A percentile compares a stretch with the other conserved stretches of the same genome.
These are phyloP conservation scores for Leccinum obscurum DNA, from an alignment of 768 basidiomycete genomes.

Conservation along the genomic window DNA sequence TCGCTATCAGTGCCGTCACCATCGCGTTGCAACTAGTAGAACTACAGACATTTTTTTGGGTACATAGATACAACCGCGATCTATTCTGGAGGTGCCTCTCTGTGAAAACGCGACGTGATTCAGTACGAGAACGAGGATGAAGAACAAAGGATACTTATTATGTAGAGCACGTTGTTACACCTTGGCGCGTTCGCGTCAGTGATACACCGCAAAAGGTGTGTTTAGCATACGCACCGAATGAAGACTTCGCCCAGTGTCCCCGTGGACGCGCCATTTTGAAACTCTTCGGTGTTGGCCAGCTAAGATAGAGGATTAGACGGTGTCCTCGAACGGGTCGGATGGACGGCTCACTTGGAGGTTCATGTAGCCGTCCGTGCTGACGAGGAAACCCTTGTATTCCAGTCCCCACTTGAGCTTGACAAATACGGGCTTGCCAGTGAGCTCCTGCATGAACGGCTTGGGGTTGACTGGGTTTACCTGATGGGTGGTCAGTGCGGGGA, in stretches of 20 bases:
- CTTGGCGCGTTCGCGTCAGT: conserved; percentile 37
- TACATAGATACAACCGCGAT: conserved; percentile 10
- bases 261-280: conserved; percentile 92
- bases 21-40: conserved; percentile 7
- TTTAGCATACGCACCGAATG: conserved; percentile 68
- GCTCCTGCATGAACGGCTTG: conserved; percentile 97
- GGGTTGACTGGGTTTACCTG: conserved; percentile 95
- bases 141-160: conserved; percentile 62
- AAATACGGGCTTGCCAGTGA: conserved; percentile 95
- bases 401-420: conserved; percentile 98
- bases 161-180: conserved; percentile 96
- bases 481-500: conserved; percentile 45
- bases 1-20: conserved; percentile 2
- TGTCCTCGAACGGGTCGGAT: background rate
- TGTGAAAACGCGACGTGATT: conserved; percentile 44
- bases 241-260: conserved; percentile 99
- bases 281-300: conserved; percentile 97
- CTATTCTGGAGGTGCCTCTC: conserved; percentile 67
- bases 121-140: conserved; percentile 9
- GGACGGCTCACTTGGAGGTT: conserved; percentile 80
- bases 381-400: conserved; percentile 98
- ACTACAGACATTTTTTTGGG: conserved; percentile 9
- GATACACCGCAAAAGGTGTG: conserved; percentile 4
- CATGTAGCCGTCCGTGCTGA: conserved; percentile 99
- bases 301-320: background rate